Percentiles rank a stretch among this genome's conserved stretches.
phyloP scores from a whole-genome alignment of 305 asterid genomes.

The Lippia alba region DNA sequence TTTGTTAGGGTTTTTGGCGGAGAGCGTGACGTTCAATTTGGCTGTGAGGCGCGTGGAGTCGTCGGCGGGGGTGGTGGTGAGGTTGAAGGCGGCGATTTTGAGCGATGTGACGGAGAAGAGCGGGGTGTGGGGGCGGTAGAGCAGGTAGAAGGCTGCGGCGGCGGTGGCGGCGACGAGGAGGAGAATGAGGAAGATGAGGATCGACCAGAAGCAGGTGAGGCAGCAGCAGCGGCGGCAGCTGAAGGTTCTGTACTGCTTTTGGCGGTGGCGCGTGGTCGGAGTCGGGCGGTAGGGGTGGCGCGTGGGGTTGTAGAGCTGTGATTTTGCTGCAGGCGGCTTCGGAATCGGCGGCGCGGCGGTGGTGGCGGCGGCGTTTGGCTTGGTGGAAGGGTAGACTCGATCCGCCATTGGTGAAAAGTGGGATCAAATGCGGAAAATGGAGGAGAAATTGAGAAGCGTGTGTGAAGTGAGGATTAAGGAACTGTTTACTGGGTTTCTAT shows the following conservation, averaged over 20 bases:
- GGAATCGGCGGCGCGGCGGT: slow-evolving; percentile 33
- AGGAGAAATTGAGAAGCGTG: slow-evolving; percentile 4
- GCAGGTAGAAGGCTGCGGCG: slow-evolving; percentile 69
- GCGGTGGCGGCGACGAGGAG: slow-evolving; percentile 72
- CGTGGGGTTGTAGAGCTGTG: slow-evolving; percentile 64
- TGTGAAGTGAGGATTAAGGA: slow-evolving; percentile 44
- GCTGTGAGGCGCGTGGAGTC: slow-evolving; percentile 72
- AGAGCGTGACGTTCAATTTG: slow-evolving; percentile 64
- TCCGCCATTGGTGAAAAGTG: slow-evolving; percentile 59
- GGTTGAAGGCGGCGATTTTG: slow-evolving; percentile 65
- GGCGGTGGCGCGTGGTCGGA: slow-evolving; percentile 48
- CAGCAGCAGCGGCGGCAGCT: slow-evolving; percentile 82
- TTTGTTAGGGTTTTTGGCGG: slow-evolving; percentile 72
- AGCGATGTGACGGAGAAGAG: slow-evolving; percentile 64
- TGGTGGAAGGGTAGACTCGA: slow-evolving; percentile 73
- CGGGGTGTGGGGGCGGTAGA: slow-evolving; percentile 81
- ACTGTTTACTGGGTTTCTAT: slow-evolving; percentile 11
- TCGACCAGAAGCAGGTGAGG: slow-evolving; percentile 73
- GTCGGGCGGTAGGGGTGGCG: slow-evolving; percentile 73
- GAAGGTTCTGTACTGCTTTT: slow-evolving; percentile 45
- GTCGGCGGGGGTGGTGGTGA: slow-evolving; percentile 66
- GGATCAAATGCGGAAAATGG: slow-evolving; percentile 31
- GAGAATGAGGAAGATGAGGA: slow-evolving; percentile 48
- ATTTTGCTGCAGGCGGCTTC: slow-evolving; percentile 46
- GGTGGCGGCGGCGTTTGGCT: slow-evolving; percentile 57